Conservation (phyloP, 2,329 filamentous ascomycete genomes). For the Monosporascus sp. region DNA sequence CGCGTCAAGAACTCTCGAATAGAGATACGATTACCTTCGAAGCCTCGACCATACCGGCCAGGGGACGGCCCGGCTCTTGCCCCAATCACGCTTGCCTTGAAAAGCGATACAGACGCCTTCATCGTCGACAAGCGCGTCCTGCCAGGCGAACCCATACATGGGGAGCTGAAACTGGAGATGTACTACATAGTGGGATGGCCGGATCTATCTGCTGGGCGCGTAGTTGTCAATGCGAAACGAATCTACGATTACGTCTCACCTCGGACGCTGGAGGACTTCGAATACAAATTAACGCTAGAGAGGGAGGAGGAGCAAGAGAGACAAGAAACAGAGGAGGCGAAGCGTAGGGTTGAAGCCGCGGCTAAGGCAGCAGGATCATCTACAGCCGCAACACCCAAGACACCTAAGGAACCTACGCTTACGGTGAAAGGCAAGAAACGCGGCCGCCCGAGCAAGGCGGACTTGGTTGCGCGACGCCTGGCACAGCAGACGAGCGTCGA, state of each 20-base stretch:
- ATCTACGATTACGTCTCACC: constrained; percentile 56
- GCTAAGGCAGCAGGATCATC: constrained; percentile 9
- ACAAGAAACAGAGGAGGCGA: constrained; percentile 17
- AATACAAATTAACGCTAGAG: constrained; percentile 39
- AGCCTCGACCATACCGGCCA: constrained; percentile 34
- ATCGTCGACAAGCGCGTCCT: constrained; percentile 51
- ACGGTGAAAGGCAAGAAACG: constrained; percentile 11
- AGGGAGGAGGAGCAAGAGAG: constrained; percentile 33
- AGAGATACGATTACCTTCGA: constrained; percentile 27
- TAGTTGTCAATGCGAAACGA: constrained; percentile 40
- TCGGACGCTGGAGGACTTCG: constrained; percentile 51
- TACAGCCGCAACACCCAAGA: constrained; percentile 1
- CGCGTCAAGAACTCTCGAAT: constrained; percentile 12
- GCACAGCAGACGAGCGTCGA: constrained; percentile 15
- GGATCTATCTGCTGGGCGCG: constrained; percentile 44
- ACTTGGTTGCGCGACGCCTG: constrained; percentile 16
- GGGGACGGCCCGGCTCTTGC: constrained; percentile 44
- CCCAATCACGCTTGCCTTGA: constrained; percentile 42
- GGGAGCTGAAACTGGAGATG: constrained; percentile 34
- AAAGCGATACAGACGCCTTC: constrained; percentile 48
- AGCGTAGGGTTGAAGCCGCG: constrained; percentile 10
- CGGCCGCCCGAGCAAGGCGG: constrained; percentile 23
- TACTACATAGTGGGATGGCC: constrained; percentile 52
- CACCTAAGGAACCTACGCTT: constrained; percentile 2
- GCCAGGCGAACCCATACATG: constrained; percentile 25